These are phyloP conservation scores for Pythium phragmiticola DNA, from an alignment of 352 stramenopile genomes.

Conservation along the genomic window DNA sequence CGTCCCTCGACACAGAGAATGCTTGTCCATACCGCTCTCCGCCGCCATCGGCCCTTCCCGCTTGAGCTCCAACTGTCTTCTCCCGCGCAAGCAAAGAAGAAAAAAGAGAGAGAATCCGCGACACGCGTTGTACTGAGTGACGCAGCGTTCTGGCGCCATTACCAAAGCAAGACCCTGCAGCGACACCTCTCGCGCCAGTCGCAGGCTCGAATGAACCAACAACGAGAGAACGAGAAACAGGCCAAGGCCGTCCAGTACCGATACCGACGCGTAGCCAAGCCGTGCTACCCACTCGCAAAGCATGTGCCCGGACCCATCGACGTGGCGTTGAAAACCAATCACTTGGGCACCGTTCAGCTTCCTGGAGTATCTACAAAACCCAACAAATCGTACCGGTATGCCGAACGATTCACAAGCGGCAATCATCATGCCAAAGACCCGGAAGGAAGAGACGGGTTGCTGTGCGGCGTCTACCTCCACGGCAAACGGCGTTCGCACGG, in stretches of 20 bases:
- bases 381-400: conserved; percentile 9
- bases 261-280: conserved; percentile 21
- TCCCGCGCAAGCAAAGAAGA: neutral
- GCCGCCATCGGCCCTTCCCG: conserved; percentile 3
- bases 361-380: neutral
- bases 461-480: conserved; percentile 62
- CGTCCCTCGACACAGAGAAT: conserved; percentile 3
- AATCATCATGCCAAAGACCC: neutral
- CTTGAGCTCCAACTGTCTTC: neutral
- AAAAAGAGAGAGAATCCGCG: conserved; percentile 1
- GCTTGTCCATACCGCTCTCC: conserved; percentile 5
- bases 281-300: conserved; percentile 18
- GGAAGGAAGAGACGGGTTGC: conserved; percentile 3
- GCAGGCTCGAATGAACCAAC: conserved; percentile 35
- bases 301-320: neutral
- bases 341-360: neutral
- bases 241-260: conserved; percentile 25
- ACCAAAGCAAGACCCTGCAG: conserved; percentile 55
- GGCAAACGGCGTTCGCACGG: conserved; percentile 26
- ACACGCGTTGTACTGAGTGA: conserved; percentile 21
- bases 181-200: conserved; percentile 58
- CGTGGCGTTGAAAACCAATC: neutral
- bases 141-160: conserved; percentile 37
- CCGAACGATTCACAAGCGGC: neutral
- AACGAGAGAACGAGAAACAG: conserved; percentile 18